Conservation (phyloP, 805 yeast species). For the Saturnispora mendoncae region DNA sequence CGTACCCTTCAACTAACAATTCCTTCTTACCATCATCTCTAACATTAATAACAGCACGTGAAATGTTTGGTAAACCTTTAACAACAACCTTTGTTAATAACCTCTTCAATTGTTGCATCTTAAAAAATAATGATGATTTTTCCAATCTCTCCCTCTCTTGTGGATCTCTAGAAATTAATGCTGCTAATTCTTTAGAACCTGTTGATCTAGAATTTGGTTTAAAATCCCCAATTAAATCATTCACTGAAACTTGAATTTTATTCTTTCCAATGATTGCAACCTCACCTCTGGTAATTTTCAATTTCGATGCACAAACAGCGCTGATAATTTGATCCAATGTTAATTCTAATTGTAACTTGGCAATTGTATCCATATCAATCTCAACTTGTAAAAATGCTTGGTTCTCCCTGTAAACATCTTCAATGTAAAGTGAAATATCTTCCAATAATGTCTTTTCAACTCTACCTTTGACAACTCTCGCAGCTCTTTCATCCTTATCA, state of each 20-base stretch:
- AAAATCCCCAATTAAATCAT: constrained; percentile 32
- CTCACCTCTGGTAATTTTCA: constrained; percentile 70
- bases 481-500: constrained; percentile 92
- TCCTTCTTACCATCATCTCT: constrained; percentile 81
- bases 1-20: constrained; percentile 94
- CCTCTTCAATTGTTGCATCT: constrained; percentile 85
- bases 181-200: constrained; percentile 25
- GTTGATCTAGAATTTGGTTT: constrained; percentile 37
- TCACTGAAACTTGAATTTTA: constrained; percentile 56
- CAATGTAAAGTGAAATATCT: constrained; percentile 83
- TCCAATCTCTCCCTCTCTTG: constrained; percentile 30
- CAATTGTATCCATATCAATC: constrained; percentile 77
- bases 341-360: constrained; percentile 80
- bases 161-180: constrained; percentile 27
- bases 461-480: constrained; percentile 96
- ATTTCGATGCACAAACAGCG: constrained; percentile 75
- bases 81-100: constrained; percentile 81
- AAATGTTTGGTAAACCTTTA: constrained; percentile 83
- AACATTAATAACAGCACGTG: constrained; percentile 95
- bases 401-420: constrained; percentile 83
- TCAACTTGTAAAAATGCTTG: constrained; percentile 73
- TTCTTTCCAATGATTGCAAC: constrained; percentile 59
- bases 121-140: constrained; percentile 58
- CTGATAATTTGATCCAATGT: constrained; percentile 76
- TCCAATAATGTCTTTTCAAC: constrained; percentile 83